Conservation (phyloP, 1,284 basidiomycete genomes). For the Cryptococcus maquisensis region DNA sequence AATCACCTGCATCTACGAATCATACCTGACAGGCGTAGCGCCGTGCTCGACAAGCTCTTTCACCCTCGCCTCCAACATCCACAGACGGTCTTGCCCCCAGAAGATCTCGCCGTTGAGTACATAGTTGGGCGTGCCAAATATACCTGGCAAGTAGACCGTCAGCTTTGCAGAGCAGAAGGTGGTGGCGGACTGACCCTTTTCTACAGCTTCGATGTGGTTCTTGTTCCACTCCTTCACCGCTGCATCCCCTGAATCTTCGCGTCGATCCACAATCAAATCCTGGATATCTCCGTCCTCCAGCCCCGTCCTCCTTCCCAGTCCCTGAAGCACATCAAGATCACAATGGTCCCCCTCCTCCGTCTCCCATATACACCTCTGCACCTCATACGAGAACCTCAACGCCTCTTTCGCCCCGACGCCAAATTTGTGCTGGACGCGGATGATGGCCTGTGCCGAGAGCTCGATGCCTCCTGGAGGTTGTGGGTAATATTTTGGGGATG, state of each 20-base stretch:
- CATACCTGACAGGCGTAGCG: conserved; percentile 14
- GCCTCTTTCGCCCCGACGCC: conserved; percentile 20
- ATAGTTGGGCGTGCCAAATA: conserved; percentile 33
- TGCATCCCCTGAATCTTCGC: conserved; percentile 10
- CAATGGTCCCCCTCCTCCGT: conserved; percentile 27
- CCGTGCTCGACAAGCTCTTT: conserved; percentile 19
- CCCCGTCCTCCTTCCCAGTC: conserved; percentile 9
- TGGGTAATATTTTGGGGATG: conserved; percentile 25
- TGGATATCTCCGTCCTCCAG: no score
- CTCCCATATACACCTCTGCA: conserved; percentile 28
- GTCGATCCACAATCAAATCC: no score
- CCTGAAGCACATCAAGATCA: conserved; percentile 8
- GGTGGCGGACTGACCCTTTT: conserved; percentile 16
- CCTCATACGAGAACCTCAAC: conserved; percentile 16
- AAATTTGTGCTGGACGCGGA: conserved; percentile 20
- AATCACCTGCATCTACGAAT: neutral
- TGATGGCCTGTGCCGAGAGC: conserved; percentile 25
- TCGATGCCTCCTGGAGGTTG: conserved; percentile 20
- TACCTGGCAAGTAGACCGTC: neutral
- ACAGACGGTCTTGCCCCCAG: conserved; percentile 30
- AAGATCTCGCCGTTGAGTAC: conserved; percentile 32
- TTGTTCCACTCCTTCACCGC: conserved; percentile 19
- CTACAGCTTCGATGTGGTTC: conserved; percentile 24
- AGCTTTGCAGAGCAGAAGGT: neutral
- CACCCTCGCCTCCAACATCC: conserved; percentile 17